These are phyloP conservation scores for Magnaporthiopsis rhizophila DNA, from an alignment of 2,329 filamentous ascomycete genomes.

Conservation along the genomic window DNA sequence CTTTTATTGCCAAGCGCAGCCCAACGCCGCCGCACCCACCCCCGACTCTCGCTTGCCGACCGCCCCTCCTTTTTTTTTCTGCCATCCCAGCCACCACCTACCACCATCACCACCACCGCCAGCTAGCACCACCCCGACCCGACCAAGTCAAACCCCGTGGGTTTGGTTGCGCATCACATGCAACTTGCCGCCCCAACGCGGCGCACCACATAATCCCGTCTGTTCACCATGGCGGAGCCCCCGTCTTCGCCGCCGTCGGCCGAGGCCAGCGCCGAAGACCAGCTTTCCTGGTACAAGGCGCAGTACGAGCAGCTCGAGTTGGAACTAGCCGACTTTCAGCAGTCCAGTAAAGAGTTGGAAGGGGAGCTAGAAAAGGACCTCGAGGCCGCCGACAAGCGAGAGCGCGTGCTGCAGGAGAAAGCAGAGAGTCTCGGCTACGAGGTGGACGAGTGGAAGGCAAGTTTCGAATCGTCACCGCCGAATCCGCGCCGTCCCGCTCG, in stretches of 20 bases:
- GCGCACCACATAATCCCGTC: not conserved
- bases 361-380: slow-evolving; percentile 93
- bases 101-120: not conserved
- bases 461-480: slow-evolving; percentile 19
- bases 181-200: slow-evolving; percentile 8
- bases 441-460: slow-evolving; percentile 96
- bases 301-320: slow-evolving; percentile 90
- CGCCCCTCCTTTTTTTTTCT: slow-evolving; percentile 7
- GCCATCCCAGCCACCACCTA: not conserved
- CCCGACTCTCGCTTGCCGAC: not conserved
- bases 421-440: slow-evolving; percentile 79
- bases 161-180: slow-evolving; percentile 7
- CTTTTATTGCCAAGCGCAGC: not conserved
- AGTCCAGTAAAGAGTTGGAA: slow-evolving; percentile 89
- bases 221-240: slow-evolving; percentile 43
- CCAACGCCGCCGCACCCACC: slow-evolving; percentile 2
- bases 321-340: slow-evolving; percentile 88
- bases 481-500: too few species aligned
- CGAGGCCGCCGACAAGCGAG: slow-evolving; percentile 88
- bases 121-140: not conserved
- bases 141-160: not conserved
- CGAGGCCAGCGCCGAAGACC: slow-evolving; percentile 56
- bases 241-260: slow-evolving; percentile 55
- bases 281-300: slow-evolving; percentile 87
- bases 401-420: slow-evolving; percentile 78